These are phyloP conservation scores for Zostera marina DNA, from an alignment of 116 monocot genomes.

Conservation along the genomic window DNA sequence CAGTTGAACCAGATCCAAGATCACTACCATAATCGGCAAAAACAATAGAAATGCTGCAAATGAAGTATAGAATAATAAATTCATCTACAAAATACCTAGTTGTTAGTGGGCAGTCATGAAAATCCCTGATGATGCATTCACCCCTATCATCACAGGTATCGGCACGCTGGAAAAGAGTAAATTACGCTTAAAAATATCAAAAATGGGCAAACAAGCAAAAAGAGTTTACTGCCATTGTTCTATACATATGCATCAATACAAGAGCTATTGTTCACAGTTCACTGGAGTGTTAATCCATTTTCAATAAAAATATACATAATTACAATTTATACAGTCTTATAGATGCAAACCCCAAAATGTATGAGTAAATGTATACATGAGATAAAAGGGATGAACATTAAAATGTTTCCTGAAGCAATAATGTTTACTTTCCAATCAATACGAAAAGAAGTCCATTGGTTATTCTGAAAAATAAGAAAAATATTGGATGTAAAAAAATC, in stretches of 20 bases:
- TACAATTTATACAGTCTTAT: too few species aligned
- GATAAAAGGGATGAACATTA: not conserved
- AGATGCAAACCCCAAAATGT: too few species aligned
- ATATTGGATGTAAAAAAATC: not conserved
- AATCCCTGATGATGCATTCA: slow-evolving; percentile 66
- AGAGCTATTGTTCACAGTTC: too few species aligned
- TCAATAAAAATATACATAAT: not conserved
- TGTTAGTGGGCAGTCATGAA: slow-evolving; percentile 80
- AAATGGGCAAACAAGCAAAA: not conserved
- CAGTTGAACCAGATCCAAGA: slow-evolving; percentile 73
- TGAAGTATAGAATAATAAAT: not conserved
- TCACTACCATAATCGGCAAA: slow-evolving; percentile 92
- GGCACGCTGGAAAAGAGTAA: slow-evolving; percentile 49
- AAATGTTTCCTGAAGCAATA: not conserved
- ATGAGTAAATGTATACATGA: not conserved
- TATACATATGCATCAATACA: not conserved
- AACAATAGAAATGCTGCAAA: too few species aligned
- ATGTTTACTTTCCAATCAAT: slow-evolving; percentile 80
- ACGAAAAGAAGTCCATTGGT: slow-evolving; percentile 89
- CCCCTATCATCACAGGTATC: slow-evolving; percentile 92
- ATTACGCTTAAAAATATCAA: not conserved
- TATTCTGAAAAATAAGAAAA: slow-evolving; percentile 42
- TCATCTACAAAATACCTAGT: slow-evolving; percentile 39
- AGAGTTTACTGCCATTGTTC: not conserved
- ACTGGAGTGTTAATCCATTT: not conserved